These are phyloP conservation scores for Monsonia emarginata DNA, from an alignment of 441 rosid species.

Conservation along the genomic window DNA sequence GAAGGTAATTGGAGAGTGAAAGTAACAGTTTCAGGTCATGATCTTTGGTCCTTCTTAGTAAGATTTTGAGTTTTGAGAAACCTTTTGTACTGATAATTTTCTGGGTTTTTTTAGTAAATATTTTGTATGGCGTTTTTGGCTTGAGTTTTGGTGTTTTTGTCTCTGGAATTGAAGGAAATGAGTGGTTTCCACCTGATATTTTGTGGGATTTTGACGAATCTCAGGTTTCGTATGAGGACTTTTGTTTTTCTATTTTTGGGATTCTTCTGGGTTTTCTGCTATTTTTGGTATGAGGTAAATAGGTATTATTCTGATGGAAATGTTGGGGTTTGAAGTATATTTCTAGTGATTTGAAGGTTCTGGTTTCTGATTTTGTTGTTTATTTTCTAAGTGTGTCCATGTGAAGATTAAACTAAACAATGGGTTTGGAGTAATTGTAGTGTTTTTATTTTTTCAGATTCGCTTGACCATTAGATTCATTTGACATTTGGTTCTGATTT, in stretches of 20 bases:
- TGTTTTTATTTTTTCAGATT: not conserved
- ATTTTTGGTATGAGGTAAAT: not conserved
- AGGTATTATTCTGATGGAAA: slow-evolving; percentile 5
- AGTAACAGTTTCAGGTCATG: slow-evolving; percentile 28
- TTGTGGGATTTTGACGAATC: not conserved
- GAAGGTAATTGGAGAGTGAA: slow-evolving; percentile 12
- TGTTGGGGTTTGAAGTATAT: slow-evolving; percentile 2
- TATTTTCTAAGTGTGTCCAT: not conserved
- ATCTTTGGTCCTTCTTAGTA: slow-evolving; percentile 20
- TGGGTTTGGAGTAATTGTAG: not conserved
- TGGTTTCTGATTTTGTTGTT: not conserved
- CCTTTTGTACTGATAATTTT: not conserved
- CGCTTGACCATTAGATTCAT: not conserved
- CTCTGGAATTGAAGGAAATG: not conserved
- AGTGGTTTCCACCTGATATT: not conserved
- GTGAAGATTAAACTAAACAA: not conserved
- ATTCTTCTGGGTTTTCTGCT: not conserved
- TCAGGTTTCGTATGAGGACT: not conserved
- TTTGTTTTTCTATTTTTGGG: not conserved
- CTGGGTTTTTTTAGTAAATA: not conserved
- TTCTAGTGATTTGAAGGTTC: not conserved
- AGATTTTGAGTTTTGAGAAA: not conserved
- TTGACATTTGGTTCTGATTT: slow-evolving; percentile 1
- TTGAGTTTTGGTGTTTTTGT: not conserved
- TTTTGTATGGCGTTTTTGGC: not conserved